Conservation (phyloP, 1,139 yeast species). For the Hansenula sp. region DNA sequence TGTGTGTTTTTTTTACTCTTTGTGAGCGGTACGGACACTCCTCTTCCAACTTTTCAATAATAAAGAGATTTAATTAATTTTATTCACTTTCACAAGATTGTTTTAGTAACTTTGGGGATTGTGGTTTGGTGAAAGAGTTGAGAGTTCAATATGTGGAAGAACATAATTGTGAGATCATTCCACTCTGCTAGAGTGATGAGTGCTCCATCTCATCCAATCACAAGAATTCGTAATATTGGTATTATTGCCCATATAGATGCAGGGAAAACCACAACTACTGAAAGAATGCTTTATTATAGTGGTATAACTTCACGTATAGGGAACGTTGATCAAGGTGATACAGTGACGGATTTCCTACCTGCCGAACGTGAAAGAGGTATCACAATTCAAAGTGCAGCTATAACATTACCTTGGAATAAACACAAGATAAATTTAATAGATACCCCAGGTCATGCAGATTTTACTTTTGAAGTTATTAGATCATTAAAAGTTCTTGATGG, state of each 20-base stretch:
- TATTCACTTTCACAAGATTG: too few species aligned
- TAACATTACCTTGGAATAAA: constrained; percentile 80
- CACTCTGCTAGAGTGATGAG: constrained; percentile 1
- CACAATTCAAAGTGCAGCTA: constrained; percentile 95
- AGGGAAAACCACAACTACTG: constrained; percentile 95
- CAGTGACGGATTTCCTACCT: constrained; percentile 88
- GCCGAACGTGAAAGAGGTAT: constrained; percentile 93
- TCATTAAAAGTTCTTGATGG: constrained; percentile 91
- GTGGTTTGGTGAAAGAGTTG: too few species aligned
- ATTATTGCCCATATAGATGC: constrained; percentile 97
- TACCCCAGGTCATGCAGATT: constrained; percentile 99
- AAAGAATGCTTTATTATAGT: constrained; percentile 83
- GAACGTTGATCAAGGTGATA: constrained; percentile 94
- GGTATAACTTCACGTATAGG: constrained; percentile 83
- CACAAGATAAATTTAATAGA: constrained; percentile 82
- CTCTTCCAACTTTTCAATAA: too few species aligned
- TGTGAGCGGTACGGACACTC: too few species aligned
- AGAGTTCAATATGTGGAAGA: too few species aligned
- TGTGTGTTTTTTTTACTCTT: too few species aligned
- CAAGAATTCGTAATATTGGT: constrained; percentile 38
- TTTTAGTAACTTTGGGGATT: too few species aligned
- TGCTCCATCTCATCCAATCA: constrained; percentile 1
- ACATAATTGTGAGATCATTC: background rate
- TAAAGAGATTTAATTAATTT: too few species aligned
- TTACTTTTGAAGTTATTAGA: constrained; percentile 89